Base-by-base conservation (phyloP, 176 grass and related monocot genomes). In the Echinochloa phyllopogon region DNA sequence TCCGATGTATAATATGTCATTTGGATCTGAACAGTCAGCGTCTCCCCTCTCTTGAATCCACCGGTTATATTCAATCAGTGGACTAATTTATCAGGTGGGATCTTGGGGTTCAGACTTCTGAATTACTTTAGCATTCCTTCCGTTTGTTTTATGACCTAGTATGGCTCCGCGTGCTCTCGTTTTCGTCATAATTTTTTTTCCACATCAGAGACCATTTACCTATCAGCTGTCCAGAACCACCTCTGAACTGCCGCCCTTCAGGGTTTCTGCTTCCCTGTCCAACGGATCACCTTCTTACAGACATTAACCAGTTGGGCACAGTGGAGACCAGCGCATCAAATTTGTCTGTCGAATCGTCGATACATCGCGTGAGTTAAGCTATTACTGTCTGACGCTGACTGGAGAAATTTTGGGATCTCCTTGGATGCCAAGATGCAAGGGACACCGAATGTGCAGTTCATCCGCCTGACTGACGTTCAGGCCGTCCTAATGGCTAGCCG, bases 21-120 rank as follows among this genome's bases (percentile, higher is more conserved):
- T 86, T 90, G 88, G 84, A 90, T 90, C 79, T 60, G 16, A 79
- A 83, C 74, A 74, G 74, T 83, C 88, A 20, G 41, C 33, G 23
- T 79, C 88, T 83, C 40, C 65, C 66, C 39, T 33, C 33, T 78
- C 88, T 83, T 83, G 84, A 83, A 90, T 79, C 49, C 78, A 90
- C 79, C 79, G 79, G 24, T 74, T 49, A 41, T 51, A 86, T 86
- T 83, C 73, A 74, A 67, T 65, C 49, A 15, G 15, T 40, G 27
- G 49, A 73, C 48, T 90, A 68, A 41, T 87, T 87, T 60, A 86
- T 79, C 11, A 1, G 3, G 13, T 7, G 33, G 79, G 83, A 79
- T 74, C 88, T 73, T 20, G 58, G 47, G 52, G 9, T 40, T 42
- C 48, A 33, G 78, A 69, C 36, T 76, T 60, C 3, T 21, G 13